phyloP scores from a whole-genome alignment of 306 rosid species.

The Astragalus membranaceus region DNA sequence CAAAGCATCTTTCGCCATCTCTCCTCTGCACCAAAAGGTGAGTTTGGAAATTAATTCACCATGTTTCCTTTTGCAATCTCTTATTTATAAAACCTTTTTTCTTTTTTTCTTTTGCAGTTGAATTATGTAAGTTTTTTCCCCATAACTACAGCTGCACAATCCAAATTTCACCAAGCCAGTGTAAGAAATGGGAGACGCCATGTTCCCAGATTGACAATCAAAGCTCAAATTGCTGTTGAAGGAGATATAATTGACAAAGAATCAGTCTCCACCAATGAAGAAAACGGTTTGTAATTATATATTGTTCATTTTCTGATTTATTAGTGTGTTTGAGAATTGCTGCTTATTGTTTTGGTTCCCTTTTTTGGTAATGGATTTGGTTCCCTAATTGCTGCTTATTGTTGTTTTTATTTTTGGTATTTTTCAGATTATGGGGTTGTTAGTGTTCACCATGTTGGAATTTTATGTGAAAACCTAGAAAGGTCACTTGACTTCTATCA shows the following conservation, averaged over 20 bases:
- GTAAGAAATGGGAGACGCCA: conserved; percentile 29
- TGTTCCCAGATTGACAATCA: conserved; percentile 25
- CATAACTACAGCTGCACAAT: conserved; percentile 12
- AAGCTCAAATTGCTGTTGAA: conserved; percentile 45
- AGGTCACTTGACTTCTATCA: conserved; percentile 77
- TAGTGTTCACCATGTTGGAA: conserved; percentile 82
- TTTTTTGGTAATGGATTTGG: not conserved
- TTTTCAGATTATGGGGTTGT: conserved; percentile 78
- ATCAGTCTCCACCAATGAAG: conserved; percentile 22
- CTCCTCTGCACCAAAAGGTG: conserved; percentile 52
- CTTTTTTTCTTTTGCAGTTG: conserved; percentile 27
- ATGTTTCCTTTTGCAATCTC: not conserved
- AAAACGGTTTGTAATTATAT: conserved; percentile 32
- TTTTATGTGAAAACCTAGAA: conserved; percentile 77
- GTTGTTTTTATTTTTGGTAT: not conserved
- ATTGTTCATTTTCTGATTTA: not conserved
- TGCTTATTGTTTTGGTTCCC: too few species aligned
- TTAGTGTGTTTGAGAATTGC: not conserved
- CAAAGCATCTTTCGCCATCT: conserved; percentile 29
- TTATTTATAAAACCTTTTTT: not conserved
- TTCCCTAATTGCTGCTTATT: too few species aligned
- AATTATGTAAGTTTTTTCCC: conserved; percentile 23
- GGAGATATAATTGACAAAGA: conserved; percentile 51
- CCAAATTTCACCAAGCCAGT: conserved; percentile 22
- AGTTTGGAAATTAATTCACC: not conserved